Base-by-base conservation (phyloP, 805 yeast genomes). In the Saccharomycopsis guyanensis region DNA sequence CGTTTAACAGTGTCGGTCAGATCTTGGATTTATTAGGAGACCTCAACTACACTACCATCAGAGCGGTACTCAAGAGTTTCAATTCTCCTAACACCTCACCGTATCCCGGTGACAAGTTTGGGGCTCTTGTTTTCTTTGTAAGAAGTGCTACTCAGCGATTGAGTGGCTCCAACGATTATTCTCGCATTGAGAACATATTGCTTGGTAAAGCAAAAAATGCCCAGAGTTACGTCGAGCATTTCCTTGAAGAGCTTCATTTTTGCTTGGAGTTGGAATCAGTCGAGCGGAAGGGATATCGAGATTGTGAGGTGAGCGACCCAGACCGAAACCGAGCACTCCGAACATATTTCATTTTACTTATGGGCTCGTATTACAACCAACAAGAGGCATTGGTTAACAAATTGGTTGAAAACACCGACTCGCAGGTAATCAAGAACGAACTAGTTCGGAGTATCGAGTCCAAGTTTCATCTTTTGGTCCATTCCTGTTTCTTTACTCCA, bases 31-130 rank as follows among this genome's bases (percentile, higher is more conserved):
- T 37, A 6, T 50, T 43, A 16, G 50, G 52, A 3, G 19, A 15
- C 3, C 20, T 48, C n/a, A 19, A n/a, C 10, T 22, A 45, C 20
- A 8, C 13, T 15, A 46, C 32, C 16, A 7, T 46, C 24, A 19
- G 12, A 5, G 16, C 36, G 29, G 34, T 42, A 1, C 13, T 46
- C 1, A 20, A 19, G 10, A 39, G 47, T 12, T 42, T 49, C 40
- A 49, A 49, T 39, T 10, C 3, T 10, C 13, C 42, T 5, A 6
- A 8, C 29, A 12, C 43, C 3, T 16, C 4, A 15, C 24, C 29
- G 23, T 33, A 39, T 13, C 25, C 15, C 22, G 53, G 50, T 8
- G 46, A 50, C 31, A 43, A 50, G 24, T 50, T 50, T 47, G 48
- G 43, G 25, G 48, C 53, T 3, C 15, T 46, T 8, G 44, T 40